Percentiles rank a stretch among this genome's conserved stretches.
These are phyloP conservation scores for Chlamydomonas applanata DNA, from an alignment of 139 green algal genomes.

Conservation along the genomic window DNA sequence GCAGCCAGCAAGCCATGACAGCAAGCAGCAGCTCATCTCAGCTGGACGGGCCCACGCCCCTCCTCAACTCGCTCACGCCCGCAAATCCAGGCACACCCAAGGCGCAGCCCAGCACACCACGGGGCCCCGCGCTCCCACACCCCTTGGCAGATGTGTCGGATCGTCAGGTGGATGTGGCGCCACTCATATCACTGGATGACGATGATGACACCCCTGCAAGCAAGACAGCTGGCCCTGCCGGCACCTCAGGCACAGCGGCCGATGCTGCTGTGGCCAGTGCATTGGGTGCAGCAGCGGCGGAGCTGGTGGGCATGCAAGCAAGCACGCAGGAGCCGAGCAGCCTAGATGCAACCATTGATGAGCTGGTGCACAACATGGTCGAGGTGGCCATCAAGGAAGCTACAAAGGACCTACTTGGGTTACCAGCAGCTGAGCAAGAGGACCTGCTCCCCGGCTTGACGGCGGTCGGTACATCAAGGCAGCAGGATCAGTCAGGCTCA, in stretches of 20 bases:
- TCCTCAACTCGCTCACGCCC: background rate
- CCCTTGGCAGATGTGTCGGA: background rate
- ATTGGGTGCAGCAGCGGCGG: background rate
- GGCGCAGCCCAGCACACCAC: too few species aligned
- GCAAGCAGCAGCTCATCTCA: too few species aligned
- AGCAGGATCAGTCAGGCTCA: too few species aligned
- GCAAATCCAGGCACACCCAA: background rate
- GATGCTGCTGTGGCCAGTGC: background rate
- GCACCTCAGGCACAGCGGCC: background rate
- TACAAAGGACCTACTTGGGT: too few species aligned
- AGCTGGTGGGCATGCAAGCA: background rate
- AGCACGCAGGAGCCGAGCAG: background rate
- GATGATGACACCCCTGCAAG: background rate
- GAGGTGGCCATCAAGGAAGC: background rate
- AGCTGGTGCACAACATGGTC: slow-evolving; percentile 5
- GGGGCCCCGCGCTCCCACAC: background rate
- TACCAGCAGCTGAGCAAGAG: too few species aligned
- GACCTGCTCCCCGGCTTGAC: too few species aligned
- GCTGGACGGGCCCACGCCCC: too few species aligned
- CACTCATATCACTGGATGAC: too few species aligned
- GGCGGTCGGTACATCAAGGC: too few species aligned
- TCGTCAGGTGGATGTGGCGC: too few species aligned
- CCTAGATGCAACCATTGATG: too few species aligned
- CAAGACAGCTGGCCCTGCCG: background rate
- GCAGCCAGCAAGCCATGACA: too few species aligned